Conservation (phyloP, 805 yeast species). For the Candida schatavii region DNA sequence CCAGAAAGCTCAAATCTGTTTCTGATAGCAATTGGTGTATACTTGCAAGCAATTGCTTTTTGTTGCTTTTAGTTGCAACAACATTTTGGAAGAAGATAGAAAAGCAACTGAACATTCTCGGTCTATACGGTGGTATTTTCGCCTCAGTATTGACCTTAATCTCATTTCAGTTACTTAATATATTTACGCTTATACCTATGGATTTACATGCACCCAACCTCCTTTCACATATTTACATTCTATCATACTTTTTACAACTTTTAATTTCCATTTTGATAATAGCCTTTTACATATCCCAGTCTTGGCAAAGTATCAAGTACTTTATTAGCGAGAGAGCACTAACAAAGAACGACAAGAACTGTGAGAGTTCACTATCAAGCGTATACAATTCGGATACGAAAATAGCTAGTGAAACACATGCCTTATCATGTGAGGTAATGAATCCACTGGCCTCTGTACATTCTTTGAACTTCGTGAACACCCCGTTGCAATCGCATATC, state of each 20-base stretch:
- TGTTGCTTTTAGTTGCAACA: background rate
- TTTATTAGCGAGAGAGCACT: too few species aligned
- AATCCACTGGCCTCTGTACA: too few species aligned
- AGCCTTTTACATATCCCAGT: background rate
- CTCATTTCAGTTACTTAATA: background rate
- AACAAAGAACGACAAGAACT: too few species aligned
- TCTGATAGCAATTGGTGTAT: background rate
- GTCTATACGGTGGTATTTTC: background rate
- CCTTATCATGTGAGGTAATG: too few species aligned
- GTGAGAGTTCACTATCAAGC: too few species aligned
- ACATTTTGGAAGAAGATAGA: background rate
- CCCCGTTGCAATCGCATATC: too few species aligned
- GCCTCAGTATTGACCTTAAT: background rate
- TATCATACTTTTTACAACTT: background rate
- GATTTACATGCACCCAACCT: background rate
- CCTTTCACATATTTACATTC: background rate
- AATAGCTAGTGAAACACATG: too few species aligned
- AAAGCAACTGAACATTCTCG: background rate
- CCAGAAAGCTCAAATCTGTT: background rate
- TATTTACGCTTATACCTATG: background rate
- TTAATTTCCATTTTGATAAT: background rate
- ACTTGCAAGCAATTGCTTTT: background rate
- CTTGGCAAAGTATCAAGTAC: background rate
- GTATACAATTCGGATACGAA: too few species aligned
- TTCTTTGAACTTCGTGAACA: too few species aligned